Evolutionary conservation across 768 basidiomycete species (phyloP).

Genomic region (Glaciozyma antarctica): DNA sequence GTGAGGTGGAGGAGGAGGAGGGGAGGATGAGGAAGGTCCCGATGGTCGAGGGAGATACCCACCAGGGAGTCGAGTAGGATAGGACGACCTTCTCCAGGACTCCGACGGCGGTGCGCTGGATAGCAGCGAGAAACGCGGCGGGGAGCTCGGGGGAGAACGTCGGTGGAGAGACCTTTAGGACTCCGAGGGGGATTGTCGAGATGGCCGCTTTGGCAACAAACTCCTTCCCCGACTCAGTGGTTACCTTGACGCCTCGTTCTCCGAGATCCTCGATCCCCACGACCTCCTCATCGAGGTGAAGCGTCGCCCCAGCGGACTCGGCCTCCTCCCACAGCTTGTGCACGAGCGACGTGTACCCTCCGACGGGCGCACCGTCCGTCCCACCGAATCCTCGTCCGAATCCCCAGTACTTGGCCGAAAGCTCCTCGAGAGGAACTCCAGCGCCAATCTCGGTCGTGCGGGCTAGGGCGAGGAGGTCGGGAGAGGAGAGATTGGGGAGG

Average conservation of each 20-base stretch:
- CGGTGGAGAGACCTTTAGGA: slow-evolving; percentile 30
- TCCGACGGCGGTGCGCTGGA: slow-evolving; percentile 30
- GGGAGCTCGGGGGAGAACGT: slow-evolving; percentile 33
- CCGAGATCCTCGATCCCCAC: slow-evolving; percentile 7
- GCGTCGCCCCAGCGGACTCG: slow-evolving; percentile 8
- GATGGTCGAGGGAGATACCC: slow-evolving; percentile 22
- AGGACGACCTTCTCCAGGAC: slow-evolving; percentile 37
- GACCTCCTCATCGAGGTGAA: slow-evolving; percentile 13
- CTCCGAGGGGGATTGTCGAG: slow-evolving; percentile 33
- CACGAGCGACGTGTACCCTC: slow-evolving; percentile 21
- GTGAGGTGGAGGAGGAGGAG: slow-evolving; percentile 8
- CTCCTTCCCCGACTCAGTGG: background rate
- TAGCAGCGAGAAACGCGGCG: slow-evolving; percentile 7
- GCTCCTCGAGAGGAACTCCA: slow-evolving; percentile 17
- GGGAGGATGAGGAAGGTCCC: slow-evolving; percentile 32
- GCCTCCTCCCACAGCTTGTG: slow-evolving; percentile 9
- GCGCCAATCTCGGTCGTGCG: slow-evolving; percentile 28
- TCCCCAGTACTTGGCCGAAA: slow-evolving; percentile 9
- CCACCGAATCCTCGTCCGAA: slow-evolving; percentile 20
- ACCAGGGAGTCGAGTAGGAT: slow-evolving; percentile 34
- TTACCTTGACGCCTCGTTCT: slow-evolving; percentile 6
- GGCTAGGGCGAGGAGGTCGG: slow-evolving; percentile 16
- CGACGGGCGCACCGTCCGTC: slow-evolving; percentile 20
- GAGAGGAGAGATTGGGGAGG: slow-evolving; percentile 10
- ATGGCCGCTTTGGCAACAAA: slow-evolving; percentile 13